phyloP scores from a whole-genome alignment of 106 monocot genomes.

The Hemerocallis citrina region DNA sequence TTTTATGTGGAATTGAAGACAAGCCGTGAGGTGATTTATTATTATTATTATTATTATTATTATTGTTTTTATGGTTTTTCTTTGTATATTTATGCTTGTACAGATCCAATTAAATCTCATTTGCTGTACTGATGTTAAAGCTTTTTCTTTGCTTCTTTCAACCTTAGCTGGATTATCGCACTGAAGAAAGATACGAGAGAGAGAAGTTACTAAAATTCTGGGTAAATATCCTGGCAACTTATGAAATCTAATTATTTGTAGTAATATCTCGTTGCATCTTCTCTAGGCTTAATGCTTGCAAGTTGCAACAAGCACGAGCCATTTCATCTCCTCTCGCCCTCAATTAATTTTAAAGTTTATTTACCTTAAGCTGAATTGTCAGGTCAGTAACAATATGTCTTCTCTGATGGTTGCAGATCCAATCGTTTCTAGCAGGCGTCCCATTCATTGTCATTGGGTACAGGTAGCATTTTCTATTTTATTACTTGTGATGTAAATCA shows the following conservation, averaged over 20 bases:
- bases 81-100: background rate
- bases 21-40: slow-evolving; percentile 48
- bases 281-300: too few species aligned
- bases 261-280: too few species aligned
- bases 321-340: too few species aligned
- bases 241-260: too few species aligned
- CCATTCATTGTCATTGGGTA: slow-evolving; percentile 89
- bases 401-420: slow-evolving; percentile 60
- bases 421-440: slow-evolving; percentile 93
- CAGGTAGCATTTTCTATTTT: slow-evolving; percentile 35
- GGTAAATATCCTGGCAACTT: too few species aligned
- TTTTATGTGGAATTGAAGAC: slow-evolving; percentile 96
- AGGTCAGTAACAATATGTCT: background rate
- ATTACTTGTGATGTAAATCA: background rate
- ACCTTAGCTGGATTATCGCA: slow-evolving; percentile 73
- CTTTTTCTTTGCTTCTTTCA: slow-evolving; percentile 4
- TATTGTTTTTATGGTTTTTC: too few species aligned
- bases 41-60: too few species aligned
- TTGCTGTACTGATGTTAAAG: background rate
- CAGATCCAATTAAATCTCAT: background rate
- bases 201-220: slow-evolving; percentile 95
- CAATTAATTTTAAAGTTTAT: too few species aligned
- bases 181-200: slow-evolving; percentile 93
- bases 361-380: too few species aligned
- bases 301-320: too few species aligned